phyloP scores from a whole-genome alignment of 2,329 filamentous ascomycete species.

The Aurifilum marmelostoma region DNA sequence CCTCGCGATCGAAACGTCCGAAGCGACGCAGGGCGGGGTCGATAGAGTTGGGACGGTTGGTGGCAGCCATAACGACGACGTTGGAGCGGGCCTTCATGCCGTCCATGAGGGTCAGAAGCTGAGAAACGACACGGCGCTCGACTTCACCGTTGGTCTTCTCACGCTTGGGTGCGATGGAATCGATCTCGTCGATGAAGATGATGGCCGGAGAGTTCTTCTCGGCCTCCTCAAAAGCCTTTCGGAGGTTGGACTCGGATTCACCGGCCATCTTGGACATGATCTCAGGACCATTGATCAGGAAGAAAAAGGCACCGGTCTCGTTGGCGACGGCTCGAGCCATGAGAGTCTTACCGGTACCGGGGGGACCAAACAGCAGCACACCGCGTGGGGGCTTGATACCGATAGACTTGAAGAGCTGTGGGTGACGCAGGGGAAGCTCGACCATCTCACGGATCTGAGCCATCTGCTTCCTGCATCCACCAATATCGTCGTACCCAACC shows the following conservation, averaged over 20 bases:
- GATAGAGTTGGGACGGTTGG: constrained; percentile 98
- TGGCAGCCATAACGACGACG: constrained; percentile 98
- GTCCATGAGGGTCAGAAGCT: constrained; percentile 95
- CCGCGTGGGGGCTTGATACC: constrained; percentile 99
- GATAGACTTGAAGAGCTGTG: constrained; percentile 99
- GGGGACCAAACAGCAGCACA: constrained; percentile 94
- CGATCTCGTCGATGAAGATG: constrained; percentile 99
- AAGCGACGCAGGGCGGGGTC: constrained; percentile 97
- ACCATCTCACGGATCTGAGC: constrained; percentile 99
- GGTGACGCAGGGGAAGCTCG: constrained; percentile 93
- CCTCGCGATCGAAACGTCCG: constrained; percentile 97
- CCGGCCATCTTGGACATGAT: constrained; percentile 99
- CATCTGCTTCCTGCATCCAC: constrained; percentile 99
- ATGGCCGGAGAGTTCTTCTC: constrained; percentile 99
- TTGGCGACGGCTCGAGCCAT: constrained; percentile 99
- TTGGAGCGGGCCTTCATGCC: constrained; percentile 99
- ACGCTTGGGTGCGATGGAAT: constrained; percentile 98
- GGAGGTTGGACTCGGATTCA: constrained; percentile 96
- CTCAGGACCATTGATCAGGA: constrained; percentile 98
- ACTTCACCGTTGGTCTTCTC: constrained; percentile 99
- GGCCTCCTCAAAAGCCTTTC: constrained; percentile 99
- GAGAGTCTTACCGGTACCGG: constrained; percentile 98
- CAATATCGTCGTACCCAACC: constrained; percentile 98
- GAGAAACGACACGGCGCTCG: constrained; percentile 96
- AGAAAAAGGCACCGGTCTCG: constrained; percentile 98